Conservation (phyloP, 352 stramenopile genomes). For the Phytopythium aichiense region DNA sequence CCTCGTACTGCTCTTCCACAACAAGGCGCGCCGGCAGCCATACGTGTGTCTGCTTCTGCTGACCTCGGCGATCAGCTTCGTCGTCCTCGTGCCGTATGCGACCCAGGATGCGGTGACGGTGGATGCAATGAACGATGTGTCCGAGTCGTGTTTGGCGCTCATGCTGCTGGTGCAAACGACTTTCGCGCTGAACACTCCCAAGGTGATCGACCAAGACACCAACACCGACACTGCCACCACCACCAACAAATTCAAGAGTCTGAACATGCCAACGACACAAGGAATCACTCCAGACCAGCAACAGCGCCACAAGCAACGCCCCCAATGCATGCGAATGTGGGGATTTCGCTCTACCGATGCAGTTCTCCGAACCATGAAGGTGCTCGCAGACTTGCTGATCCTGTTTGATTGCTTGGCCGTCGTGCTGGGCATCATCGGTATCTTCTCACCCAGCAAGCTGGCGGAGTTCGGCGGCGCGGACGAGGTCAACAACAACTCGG, state of each 20-base stretch:
- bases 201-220: not conserved
- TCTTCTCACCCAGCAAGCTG: conserved; percentile 12
- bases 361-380: conserved; percentile 1
- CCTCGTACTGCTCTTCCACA: conserved; percentile 24
- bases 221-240: not conserved
- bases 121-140: conserved; percentile 25
- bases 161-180: conserved; percentile 27
- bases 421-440: conserved; percentile 14
- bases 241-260: not conserved
- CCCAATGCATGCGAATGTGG: too few species aligned
- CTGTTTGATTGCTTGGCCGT: conserved; percentile 15
- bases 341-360: too few species aligned
- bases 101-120: conserved; percentile 3
- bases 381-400: conserved; percentile 24
- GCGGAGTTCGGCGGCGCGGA: conserved; percentile 4
- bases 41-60: conserved; percentile 19
- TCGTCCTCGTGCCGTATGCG: conserved; percentile 20
- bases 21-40: conserved; percentile 14
- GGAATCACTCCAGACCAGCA: too few species aligned
- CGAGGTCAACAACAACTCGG: conserved; percentile 16
- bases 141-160: conserved; percentile 23
- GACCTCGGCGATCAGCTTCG: conserved; percentile 8
- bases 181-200: conserved; percentile 5
- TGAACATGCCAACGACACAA: not conserved
- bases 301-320: not conserved